phyloP scores from a whole-genome alignment of 805 yeast species.

The Lachancea meyersii region DNA sequence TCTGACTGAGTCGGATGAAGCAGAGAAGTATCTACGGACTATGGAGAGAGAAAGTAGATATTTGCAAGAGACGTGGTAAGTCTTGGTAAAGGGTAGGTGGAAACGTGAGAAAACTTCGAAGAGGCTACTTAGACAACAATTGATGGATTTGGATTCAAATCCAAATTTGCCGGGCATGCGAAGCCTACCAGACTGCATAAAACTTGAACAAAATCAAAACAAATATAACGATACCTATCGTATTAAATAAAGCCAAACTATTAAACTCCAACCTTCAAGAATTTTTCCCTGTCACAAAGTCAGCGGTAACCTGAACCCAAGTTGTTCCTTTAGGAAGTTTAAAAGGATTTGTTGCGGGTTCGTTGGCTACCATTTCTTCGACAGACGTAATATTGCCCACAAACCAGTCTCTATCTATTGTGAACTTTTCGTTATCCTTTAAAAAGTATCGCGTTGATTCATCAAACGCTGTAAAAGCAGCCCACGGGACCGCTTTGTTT shows the following conservation, averaged over 20 bases:
- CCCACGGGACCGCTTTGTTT: slow-evolving; percentile 61
- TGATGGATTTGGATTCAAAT: no score
- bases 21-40: slow-evolving; percentile 44
- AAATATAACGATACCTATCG: no score
- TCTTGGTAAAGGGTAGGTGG: neutral
- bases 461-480: slow-evolving; percentile 71
- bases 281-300: slow-evolving; percentile 11
- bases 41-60: slow-evolving; percentile 65
- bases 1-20: slow-evolving; percentile 36
- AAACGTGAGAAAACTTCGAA: no score
- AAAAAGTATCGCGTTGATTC: slow-evolving; percentile 83
- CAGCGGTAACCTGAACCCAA: slow-evolving; percentile 62
- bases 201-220: no score
- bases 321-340: slow-evolving; percentile 52
- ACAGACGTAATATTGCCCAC: slow-evolving; percentile 63
- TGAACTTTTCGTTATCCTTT: slow-evolving; percentile 37
- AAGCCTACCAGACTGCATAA: no score
- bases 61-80: slow-evolving; percentile 84
- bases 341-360: slow-evolving; percentile 52
- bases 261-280: neutral
- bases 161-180: no score
- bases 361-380: slow-evolving; percentile 47
- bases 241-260: no score
- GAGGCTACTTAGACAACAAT: no score
- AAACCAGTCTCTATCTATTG: slow-evolving; percentile 66